Conservation (phyloP, 2,329 filamentous ascomycete genomes). For the Ploettnerulaceae sp. region DNA sequence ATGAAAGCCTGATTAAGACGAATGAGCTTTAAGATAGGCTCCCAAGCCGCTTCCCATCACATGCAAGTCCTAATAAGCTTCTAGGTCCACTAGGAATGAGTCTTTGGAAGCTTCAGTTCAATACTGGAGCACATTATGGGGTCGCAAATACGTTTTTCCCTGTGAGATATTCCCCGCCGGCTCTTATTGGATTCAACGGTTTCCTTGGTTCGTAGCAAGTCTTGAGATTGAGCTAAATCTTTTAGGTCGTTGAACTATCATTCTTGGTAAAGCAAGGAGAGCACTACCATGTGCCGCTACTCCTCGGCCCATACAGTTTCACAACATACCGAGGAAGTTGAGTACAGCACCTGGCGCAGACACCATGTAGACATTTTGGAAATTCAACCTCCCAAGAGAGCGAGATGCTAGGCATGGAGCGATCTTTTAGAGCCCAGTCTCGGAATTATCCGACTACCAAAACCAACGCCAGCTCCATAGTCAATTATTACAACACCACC, state of each 20-base stretch:
- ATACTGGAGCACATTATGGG: conserved; percentile 68
- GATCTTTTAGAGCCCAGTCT: too few species aligned
- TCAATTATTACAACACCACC: background rate
- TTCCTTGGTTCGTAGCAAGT: background rate
- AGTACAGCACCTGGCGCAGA: too few species aligned
- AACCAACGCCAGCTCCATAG: background rate
- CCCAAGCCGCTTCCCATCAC: too few species aligned
- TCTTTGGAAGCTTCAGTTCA: conserved; percentile 66
- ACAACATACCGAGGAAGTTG: conserved; percentile 75
- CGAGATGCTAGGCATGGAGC: background rate
- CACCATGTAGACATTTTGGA: too few species aligned
- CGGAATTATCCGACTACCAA: background rate
- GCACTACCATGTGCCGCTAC: conserved; percentile 74
- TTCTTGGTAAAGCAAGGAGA: conserved; percentile 50
- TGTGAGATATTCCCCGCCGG: conserved; percentile 28
- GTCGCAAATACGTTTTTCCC: conserved; percentile 54
- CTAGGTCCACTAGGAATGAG: conserved; percentile 28
- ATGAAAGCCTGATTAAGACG: background rate
- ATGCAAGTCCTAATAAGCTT: background rate
- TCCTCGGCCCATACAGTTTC: conserved; percentile 75
- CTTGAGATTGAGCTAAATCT: background rate
- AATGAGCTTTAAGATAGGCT: too few species aligned
- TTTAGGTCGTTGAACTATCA: conserved; percentile 44
- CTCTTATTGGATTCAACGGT: background rate
- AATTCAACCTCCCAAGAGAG: background rate